Base-by-base conservation (phyloP, 2,329 filamentous ascomycete genomes). In the Sphaerulina vaccinii region DNA sequence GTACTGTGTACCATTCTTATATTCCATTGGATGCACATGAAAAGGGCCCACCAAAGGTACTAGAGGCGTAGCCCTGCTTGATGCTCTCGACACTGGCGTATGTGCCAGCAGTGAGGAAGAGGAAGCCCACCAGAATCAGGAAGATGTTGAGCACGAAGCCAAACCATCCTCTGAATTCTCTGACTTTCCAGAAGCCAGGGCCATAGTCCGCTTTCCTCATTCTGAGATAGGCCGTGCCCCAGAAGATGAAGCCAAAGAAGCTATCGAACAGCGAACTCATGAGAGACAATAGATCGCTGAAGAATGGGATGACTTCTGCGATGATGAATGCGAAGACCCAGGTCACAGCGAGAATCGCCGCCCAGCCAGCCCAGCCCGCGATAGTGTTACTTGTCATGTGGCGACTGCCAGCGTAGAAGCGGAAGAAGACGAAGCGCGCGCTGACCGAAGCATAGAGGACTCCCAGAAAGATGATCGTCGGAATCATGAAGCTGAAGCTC, bases 181-280 rank as follows among this genome's bases (percentile, higher is more conserved):
- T 74, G 1, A 72, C 73, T 56, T 75, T 78, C 44, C 79, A 76
- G 24, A 80, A 76, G 1, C 75, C 71, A 2, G 77, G 66, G 5
- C 79, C 76, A 29, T 82, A 78, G 57, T 88, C 85, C 1, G 80
- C 85, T 16, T 73, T 74, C 41, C 87, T 79, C 86, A 92, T 88
- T 50, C 86, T 81, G 65, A 90, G 80, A 66, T 89, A 92, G 0
- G 87, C 88, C 1, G 89, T 80, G 10, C 86, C 88, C 88, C 88
- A 96, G 76, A 96, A 96, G 66, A 96, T 95, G 76, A 96, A 96
- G 19, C 91, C 91, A 64, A 92, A 92, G 78, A 90, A 92, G 48
- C 87, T 92, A 72, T 96, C 90, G 66, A 96, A 96, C 1, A 96
- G 80, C 3, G 89, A 89, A n/a, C 84, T 87, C 85, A 90, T 88